Evolutionary conservation across 2,329 filamentous ascomycete species (phyloP).

Genomic region (Diaporthe sp.): DNA sequence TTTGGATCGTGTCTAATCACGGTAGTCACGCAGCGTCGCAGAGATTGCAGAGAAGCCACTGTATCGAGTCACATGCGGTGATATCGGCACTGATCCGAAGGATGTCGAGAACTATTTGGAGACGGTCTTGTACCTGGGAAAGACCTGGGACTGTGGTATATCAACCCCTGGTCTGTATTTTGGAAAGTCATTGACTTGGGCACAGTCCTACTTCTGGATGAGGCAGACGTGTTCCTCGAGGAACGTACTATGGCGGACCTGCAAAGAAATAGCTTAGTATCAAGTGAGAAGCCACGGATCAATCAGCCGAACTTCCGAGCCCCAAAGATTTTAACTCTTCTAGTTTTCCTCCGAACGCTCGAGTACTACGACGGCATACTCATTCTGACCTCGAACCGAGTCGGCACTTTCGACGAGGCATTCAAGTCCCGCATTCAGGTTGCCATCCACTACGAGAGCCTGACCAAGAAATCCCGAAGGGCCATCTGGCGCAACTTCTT

Average conservation of each 20-base stretch:
- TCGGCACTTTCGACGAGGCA: slow-evolving; percentile 50
- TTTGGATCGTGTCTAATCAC: neutral
- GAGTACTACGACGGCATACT: slow-evolving; percentile 51
- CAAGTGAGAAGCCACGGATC: slow-evolving; percentile 12
- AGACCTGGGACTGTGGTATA: slow-evolving; percentile 47
- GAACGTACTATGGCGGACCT: slow-evolving; percentile 48
- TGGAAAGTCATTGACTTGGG: neutral
- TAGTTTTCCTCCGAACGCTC: slow-evolving; percentile 49
- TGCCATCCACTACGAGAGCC: slow-evolving; percentile 46
- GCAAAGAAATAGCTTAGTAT: slow-evolving; percentile 51
- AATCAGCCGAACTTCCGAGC: rapidly evolving
- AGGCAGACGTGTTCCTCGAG: slow-evolving; percentile 54
- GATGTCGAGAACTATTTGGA: slow-evolving; percentile 51
- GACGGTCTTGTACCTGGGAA: slow-evolving; percentile 49
- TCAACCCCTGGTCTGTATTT: rapidly evolving
- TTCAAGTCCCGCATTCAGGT: slow-evolving; percentile 52
- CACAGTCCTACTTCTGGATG: slow-evolving; percentile 52
- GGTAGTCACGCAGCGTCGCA: slow-evolving; percentile 46
- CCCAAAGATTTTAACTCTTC: rapidly evolving
- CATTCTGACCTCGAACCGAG: slow-evolving; percentile 51
- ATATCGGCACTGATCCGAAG: slow-evolving; percentile 51
- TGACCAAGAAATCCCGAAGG: slow-evolving; percentile 39
- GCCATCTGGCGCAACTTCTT: slow-evolving; percentile 49
- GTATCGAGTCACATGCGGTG: slow-evolving; percentile 54
- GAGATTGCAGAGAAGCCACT: slow-evolving; percentile 53